phyloP scores from a whole-genome alignment of 2,329 filamentous ascomycete genomes.

The Colletotrichum magnum region DNA sequence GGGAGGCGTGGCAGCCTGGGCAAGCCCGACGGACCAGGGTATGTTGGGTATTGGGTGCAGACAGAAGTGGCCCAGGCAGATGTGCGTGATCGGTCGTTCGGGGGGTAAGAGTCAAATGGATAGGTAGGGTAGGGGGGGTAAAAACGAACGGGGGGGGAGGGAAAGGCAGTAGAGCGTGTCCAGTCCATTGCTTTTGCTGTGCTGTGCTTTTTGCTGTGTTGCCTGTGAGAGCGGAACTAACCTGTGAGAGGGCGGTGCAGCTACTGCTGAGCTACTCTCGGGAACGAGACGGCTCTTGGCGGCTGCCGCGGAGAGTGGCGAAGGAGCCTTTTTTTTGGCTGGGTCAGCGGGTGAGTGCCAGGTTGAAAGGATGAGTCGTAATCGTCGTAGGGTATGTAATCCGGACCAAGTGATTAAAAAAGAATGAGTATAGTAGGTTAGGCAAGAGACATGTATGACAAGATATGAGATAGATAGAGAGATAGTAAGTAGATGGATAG shows the following conservation, averaged over 20 bases:
- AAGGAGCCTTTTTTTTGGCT: conserved; percentile 24
- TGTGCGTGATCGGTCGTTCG: conserved; percentile 35
- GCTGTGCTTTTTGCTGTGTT: conserved; percentile 13
- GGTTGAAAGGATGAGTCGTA: conserved; percentile 37
- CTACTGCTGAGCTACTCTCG: conserved; percentile 28
- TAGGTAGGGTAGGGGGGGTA: conserved; percentile 8
- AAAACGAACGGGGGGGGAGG: conserved; percentile 15
- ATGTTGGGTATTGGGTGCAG: conserved; percentile 16
- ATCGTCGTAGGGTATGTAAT: conserved; percentile 32
- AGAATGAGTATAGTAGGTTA: conserved; percentile 35
- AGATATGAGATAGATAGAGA: no score
- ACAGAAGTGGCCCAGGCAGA: conserved; percentile 27
- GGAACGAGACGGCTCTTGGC: conserved; percentile 28
- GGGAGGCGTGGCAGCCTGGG: conserved; percentile 35
- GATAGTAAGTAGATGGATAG: background rate
- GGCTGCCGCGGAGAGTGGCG: conserved; percentile 29
- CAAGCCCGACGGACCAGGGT: conserved; percentile 33
- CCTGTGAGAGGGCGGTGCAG: conserved; percentile 35
- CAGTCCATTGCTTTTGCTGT: conserved; percentile 12
- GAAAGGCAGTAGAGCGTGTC: conserved; percentile 10
- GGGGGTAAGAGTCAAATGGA: background rate
- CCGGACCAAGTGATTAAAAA: conserved; percentile 28
- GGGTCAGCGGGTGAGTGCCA: conserved; percentile 27
- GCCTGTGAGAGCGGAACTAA: conserved; percentile 16
- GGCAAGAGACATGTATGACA: conserved; percentile 9